These are phyloP conservation scores for Pseudohalonectria lignicola DNA, from an alignment of 2,329 filamentous ascomycete genomes.

Conservation along the genomic window DNA sequence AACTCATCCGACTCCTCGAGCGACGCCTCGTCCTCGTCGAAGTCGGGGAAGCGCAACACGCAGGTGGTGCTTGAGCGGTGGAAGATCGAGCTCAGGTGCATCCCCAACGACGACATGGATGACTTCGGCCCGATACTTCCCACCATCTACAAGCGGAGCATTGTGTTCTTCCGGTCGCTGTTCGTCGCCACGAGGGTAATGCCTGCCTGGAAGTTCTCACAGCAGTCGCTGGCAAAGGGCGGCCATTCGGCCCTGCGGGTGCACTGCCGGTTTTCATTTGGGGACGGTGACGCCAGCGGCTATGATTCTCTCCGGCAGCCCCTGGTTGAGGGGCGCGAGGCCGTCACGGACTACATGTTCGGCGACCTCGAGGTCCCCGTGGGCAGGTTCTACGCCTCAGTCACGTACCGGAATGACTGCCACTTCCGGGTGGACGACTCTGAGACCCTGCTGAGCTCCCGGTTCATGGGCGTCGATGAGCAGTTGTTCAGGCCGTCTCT, in stretches of 20 bases:
- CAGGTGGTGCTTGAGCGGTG: conserved; percentile 86
- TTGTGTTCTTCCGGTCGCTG: conserved; percentile 85
- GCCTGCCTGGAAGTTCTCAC: conserved; percentile 74
- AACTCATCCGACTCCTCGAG: conserved; percentile 48
- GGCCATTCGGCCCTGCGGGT: conserved; percentile 59
- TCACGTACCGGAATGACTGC: conserved; percentile 79
- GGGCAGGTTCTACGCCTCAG: conserved; percentile 70
- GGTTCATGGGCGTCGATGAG: conserved; percentile 86
- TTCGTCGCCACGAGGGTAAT: conserved; percentile 74
- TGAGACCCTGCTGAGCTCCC: conserved; percentile 80
- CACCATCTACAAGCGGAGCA: conserved; percentile 93
- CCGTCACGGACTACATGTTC: conserved; percentile 69
- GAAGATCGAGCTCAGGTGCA: conserved; percentile 69
- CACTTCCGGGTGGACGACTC: conserved; percentile 87
- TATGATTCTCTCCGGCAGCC: conserved; percentile 62
- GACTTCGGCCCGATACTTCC: conserved; percentile 59
- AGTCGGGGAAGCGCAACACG: conserved; percentile 36
- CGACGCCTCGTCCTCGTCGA: conserved; percentile 29
- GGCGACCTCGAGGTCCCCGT: conserved; percentile 78
- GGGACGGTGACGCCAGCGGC: conserved; percentile 39
- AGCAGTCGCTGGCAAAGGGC: conserved; percentile 61
- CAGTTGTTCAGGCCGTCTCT: conserved; percentile 75
- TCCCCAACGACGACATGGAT: conserved; percentile 31
- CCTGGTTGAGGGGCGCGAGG: conserved; percentile 47
- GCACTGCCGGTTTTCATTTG: conserved; percentile 67